phyloP scores from a whole-genome alignment of 768 basidiomycete species.

The Podaxis carcinomalis region DNA sequence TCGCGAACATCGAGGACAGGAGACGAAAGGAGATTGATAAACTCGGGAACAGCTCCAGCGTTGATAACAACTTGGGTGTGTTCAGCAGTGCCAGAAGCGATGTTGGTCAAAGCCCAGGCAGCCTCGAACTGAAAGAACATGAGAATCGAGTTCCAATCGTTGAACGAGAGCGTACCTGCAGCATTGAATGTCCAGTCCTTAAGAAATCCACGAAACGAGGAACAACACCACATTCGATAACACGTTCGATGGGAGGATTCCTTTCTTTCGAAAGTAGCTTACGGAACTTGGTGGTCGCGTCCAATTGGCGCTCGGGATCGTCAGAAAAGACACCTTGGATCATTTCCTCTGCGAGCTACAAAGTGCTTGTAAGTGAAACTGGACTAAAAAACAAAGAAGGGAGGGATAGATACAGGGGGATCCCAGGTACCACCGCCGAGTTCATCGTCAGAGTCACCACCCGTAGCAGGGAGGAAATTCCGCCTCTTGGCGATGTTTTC shows the following conservation, averaged over 20 bases:
- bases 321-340: conserved; percentile 90
- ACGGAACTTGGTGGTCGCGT: conserved; percentile 97
- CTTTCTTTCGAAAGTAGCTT: conserved; percentile 99
- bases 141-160: conserved; percentile 3
- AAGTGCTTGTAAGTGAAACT: conserved; percentile 13
- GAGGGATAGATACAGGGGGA: conserved; percentile 54
- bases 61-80: conserved; percentile 98
- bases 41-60: conserved; percentile 92
- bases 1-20: conserved; percentile 94
- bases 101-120: conserved; percentile 97
- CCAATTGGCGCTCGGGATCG: conserved; percentile 86
- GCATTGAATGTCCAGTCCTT: conserved; percentile 73
- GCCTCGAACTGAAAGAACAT: conserved; percentile 74
- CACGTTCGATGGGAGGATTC: conserved; percentile 98
- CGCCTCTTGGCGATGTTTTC: conserved; percentile 98
- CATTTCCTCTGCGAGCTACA: conserved; percentile 86
- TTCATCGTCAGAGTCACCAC: conserved; percentile 91
- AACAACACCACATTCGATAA: conserved; percentile 96
- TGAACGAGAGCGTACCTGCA: conserved; percentile 52
- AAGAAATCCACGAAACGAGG: conserved; percentile 97
- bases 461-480: conserved; percentile 77
- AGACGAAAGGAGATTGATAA: conserved; percentile 95
- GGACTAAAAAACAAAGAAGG: conserved; percentile 11
- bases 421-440: conserved; percentile 68
- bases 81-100: conserved; percentile 96